phyloP scores from a whole-genome alignment of 1,284 basidiomycete genomes.

The Bothia castanella region DNA sequence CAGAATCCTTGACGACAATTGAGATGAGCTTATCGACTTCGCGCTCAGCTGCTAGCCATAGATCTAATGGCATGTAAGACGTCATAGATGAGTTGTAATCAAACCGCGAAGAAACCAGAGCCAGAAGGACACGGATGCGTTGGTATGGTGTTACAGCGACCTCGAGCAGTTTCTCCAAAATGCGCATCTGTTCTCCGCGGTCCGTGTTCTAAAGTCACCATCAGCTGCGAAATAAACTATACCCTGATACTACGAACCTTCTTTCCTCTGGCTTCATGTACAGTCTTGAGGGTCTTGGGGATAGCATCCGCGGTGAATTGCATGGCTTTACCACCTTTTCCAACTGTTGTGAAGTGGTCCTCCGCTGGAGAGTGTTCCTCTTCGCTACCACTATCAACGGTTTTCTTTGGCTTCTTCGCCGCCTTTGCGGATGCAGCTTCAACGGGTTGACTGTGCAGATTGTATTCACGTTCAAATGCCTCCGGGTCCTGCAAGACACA shows the following conservation, averaged over 20 bases:
- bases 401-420: slow-evolving; percentile 42
- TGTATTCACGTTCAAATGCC: slow-evolving; percentile 78
- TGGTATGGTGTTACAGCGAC: slow-evolving; percentile 89
- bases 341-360: slow-evolving; percentile 84
- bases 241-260: slow-evolving; percentile 56
- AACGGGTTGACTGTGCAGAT: slow-evolving; percentile 50
- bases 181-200: slow-evolving; percentile 89
- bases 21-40: slow-evolving; percentile 88
- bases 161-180: slow-evolving; percentile 84
- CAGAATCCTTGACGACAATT: slow-evolving; percentile 67
- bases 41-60: slow-evolving; percentile 84
- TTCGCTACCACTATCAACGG: slow-evolving; percentile 33
- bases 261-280: slow-evolving; percentile 94
- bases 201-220: slow-evolving; percentile 78
- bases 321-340: slow-evolving; percentile 83
- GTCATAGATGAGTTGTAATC: slow-evolving; percentile 92
- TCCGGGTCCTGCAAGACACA: slow-evolving; percentile 70
- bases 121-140: slow-evolving; percentile 90
- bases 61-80: slow-evolving; percentile 87
- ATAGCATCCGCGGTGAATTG: slow-evolving; percentile 86
- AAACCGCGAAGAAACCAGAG: slow-evolving; percentile 92
- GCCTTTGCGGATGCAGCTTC: slow-evolving; percentile 39
- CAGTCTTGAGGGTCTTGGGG: slow-evolving; percentile 88
- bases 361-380: slow-evolving; percentile 54
- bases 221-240: slow-evolving; percentile 3